phyloP scores from a whole-genome alignment of 1,284 basidiomycete species.

The Puccinia polysora region DNA sequence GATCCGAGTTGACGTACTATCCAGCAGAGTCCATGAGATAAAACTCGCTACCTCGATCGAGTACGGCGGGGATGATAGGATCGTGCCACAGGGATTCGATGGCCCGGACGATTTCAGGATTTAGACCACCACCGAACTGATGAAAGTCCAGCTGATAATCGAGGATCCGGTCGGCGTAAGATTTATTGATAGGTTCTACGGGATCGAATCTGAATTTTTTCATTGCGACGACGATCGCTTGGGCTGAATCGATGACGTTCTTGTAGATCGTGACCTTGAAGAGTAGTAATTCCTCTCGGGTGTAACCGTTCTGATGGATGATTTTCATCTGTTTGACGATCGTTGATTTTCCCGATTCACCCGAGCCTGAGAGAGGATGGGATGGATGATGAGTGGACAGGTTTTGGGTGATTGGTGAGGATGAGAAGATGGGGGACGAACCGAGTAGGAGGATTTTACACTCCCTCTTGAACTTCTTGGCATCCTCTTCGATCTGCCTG shows the following conservation, averaged over 20 bases:
- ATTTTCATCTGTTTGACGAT: conserved; percentile 99
- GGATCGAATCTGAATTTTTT: conserved; percentile 82
- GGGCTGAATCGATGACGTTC: conserved; percentile 77
- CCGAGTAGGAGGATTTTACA: conserved; percentile 91
- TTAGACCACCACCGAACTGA: conserved; percentile 52
- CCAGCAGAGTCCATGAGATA: conserved; percentile 93
- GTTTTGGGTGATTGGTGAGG: neutral
- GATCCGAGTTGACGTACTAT: too few relatives aligned
- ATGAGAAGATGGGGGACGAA: conserved; percentile 59
- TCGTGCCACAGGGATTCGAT: conserved; percentile 85
- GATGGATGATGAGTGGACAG: neutral
- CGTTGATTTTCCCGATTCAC: conserved; percentile 87
- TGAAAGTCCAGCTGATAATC: conserved; percentile 57
- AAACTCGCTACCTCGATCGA: conserved; percentile 82
- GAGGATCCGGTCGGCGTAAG: conserved; percentile 57
- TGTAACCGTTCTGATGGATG: conserved; percentile 91
- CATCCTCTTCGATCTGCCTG: conserved; percentile 59
- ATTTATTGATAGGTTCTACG: conserved; percentile 68
- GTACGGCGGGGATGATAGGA: conserved; percentile 74
- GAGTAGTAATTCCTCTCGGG: conserved; percentile 69
- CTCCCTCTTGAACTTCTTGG: conserved; percentile 70
- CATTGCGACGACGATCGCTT: conserved; percentile 82
- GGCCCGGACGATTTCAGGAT: conserved; percentile 61
- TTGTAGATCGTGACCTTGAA: conserved; percentile 68
- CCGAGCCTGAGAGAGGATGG: conserved; percentile 59